These are phyloP conservation scores for Umbellularia californica DNA, from an alignment of 164 flowering plant species.

Conservation along the genomic window DNA sequence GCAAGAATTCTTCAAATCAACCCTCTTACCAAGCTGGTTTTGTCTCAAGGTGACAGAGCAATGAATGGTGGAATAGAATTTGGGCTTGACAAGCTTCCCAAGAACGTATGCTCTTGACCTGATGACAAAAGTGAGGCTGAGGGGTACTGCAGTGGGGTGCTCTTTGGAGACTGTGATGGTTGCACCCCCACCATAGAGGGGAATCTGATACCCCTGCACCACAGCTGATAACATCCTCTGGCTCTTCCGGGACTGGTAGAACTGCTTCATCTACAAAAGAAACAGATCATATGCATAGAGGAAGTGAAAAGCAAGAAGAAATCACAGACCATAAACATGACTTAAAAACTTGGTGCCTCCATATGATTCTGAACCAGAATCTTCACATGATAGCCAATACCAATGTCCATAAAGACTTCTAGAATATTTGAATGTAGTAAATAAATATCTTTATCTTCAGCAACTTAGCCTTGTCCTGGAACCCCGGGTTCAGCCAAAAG, in stretches of 20 bases:
- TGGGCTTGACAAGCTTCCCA: constrained; percentile 77
- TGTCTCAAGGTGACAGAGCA: constrained; percentile 53
- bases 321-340: no score
- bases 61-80: constrained; percentile 43
- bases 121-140: constrained; percentile 63
- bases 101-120: constrained; percentile 74
- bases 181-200: constrained; percentile 73
- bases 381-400: no score
- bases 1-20: constrained; percentile 39
- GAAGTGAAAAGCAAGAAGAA: no score
- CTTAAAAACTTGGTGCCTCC: no score
- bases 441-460: no score
- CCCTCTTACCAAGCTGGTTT: constrained; percentile 42
- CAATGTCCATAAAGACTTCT: no score
- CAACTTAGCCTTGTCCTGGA: no score
- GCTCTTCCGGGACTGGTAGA: constrained; percentile 65
- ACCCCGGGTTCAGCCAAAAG: no score
- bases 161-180: constrained; percentile 19
- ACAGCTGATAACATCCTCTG: constrained; percentile 26
- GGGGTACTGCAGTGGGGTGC: constrained; percentile 30
- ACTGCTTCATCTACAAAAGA: constrained; percentile 51
- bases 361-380: no score
- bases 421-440: no score
- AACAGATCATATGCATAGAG: no score
- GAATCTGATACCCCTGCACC: constrained; percentile 56